Evolutionary conservation across 805 yeast species (phyloP).

Genomic region (Candida tallmaniae): DNA sequence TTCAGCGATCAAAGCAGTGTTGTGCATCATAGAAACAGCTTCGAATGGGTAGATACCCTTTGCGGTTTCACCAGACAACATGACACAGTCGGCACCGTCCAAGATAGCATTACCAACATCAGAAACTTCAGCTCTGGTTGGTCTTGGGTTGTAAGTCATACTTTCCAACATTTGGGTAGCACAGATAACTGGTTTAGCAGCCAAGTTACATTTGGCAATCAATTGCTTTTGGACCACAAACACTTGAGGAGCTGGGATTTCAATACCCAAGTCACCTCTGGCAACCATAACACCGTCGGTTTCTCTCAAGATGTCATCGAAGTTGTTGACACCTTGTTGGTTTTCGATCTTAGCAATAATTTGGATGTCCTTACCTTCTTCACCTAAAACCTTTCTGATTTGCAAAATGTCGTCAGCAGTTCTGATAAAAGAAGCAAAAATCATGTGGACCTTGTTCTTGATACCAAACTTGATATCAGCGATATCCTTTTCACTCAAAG

Average conservation of each 20-base stretch:
- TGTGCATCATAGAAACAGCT: constrained; percentile 98
- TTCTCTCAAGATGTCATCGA: constrained; percentile 88
- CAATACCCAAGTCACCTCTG: constrained; percentile 99
- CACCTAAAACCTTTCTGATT: constrained; percentile 93
- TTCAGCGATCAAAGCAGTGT: constrained; percentile 94
- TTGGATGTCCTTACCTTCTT: constrained; percentile 94
- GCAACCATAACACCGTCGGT: constrained; percentile 99
- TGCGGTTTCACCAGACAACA: constrained; percentile 99
- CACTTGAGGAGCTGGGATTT: constrained; percentile 98
- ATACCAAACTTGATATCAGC: constrained; percentile 92
- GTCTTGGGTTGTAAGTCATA: constrained; percentile 99
- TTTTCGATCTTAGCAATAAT: constrained; percentile 97
- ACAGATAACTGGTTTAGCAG: constrained; percentile 99
- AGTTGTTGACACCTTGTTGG: constrained; percentile 99
- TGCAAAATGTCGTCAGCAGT: constrained; percentile 83
- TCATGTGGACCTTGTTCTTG: constrained; percentile 95
- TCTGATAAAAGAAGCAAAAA: constrained; percentile 98
- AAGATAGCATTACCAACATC: constrained; percentile 99
- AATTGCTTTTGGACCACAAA: constrained; percentile 98
- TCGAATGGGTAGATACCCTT: constrained; percentile 98
- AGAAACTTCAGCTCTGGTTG: constrained; percentile 99
- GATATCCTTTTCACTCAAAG: constrained; percentile 94
- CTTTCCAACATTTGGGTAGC: constrained; percentile 99
- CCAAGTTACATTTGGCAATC: constrained; percentile 98
- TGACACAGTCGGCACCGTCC: constrained; percentile 99